Evolutionary conservation across 441 rosid genomes (phyloP), one percentile per base, ranked within the genome.

Genomic region (Daphne laureola): DNA sequence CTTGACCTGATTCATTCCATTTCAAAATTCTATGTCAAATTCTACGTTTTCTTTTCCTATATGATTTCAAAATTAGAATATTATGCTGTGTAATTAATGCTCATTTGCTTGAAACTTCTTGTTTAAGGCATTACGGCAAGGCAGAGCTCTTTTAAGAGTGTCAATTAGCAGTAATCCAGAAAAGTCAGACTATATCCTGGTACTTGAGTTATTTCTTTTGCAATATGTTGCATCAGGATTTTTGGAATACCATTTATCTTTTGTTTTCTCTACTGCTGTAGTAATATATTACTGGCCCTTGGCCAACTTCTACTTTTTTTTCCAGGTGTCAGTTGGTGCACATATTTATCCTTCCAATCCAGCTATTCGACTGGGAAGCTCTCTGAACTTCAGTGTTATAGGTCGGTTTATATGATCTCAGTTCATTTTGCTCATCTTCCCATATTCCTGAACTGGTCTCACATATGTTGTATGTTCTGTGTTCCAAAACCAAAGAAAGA

Each of bases 311-410:
- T 58, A 58, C 49, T 47, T 31, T 48, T 47, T 63, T 53, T 59
- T 61, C 47, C 82, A 89, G 98, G 73, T 92, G 70, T 86, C 92
- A 57, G 97, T 89, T 64, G 98, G 98, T 59, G 87, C 94, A 9
- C 78, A 79, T 57, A 49, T 92, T 56, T 68, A 64, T 76, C 98
- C 96, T 53, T 91, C 69, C 67, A 84, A 78, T 61, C 88, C 96
- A 6, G 74, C 80, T 46, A 63, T 84, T 38, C 78, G 44, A 59
- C 57, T 66, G 51, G 98, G 98, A 63, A 77, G 65, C 58, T 45
- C 59, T 26, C 70, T 92, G 49, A 73, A 72, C 69, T 81, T 89
- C 71, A 75, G 73, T 58, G 48, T 85, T 41, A 50, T 64, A 69
- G 96, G 96, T 88, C 53, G 48, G 65, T 62, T 45, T 49, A 21